A percentile compares a stretch with the other conserved stretches of the same genome.
These are phyloP conservation scores for Aspergillus baeticus DNA, from an alignment of 495 filamentous ascomycete species.

Conservation along the genomic window DNA sequence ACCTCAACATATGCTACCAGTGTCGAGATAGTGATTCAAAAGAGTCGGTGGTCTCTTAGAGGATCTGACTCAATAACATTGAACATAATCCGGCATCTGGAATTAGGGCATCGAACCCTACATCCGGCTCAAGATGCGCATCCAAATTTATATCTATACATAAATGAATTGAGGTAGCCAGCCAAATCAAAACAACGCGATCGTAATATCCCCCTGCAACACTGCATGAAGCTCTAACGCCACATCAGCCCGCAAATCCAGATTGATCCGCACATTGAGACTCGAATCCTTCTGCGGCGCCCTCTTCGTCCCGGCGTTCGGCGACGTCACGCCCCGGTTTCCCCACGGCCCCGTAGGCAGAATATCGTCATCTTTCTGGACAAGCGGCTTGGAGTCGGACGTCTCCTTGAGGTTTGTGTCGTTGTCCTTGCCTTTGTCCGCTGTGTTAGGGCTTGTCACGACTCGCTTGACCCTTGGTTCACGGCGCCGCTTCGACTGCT, in stretches of 20 bases:
- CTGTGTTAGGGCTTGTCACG: too few species aligned
- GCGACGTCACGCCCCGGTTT: neutral
- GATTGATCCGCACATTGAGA: slow-evolving; percentile 15
- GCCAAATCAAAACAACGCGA: slow-evolving; percentile 12
- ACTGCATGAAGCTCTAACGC: slow-evolving; percentile 15
- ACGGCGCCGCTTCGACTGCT: neutral
- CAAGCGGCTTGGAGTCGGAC: neutral
- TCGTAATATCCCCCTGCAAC: slow-evolving; percentile 20
- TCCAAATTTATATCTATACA: too few species aligned
- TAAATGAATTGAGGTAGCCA: neutral
- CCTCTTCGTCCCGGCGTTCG: neutral
- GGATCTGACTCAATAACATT: too few species aligned
- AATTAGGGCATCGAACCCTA: too few species aligned
- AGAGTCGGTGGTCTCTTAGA: too few species aligned
- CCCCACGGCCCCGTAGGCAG: neutral
- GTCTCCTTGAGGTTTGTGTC: neutral
- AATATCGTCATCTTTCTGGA: neutral
- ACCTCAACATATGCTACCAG: too few species aligned
- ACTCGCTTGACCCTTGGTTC: neutral
- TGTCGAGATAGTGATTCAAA: too few species aligned
- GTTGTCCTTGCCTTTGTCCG: neutral
- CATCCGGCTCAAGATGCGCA: neutral
- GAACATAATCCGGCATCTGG: too few species aligned
- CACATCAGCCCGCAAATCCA: slow-evolving; percentile 19
- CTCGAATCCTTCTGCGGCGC: slow-evolving; percentile 4